Percentiles rank a stretch among this genome's conserved stretches.
Evolutionary conservation across 176 grass and related monocot species (phyloP).

Genomic region (Musa schizocarpa): DNA sequence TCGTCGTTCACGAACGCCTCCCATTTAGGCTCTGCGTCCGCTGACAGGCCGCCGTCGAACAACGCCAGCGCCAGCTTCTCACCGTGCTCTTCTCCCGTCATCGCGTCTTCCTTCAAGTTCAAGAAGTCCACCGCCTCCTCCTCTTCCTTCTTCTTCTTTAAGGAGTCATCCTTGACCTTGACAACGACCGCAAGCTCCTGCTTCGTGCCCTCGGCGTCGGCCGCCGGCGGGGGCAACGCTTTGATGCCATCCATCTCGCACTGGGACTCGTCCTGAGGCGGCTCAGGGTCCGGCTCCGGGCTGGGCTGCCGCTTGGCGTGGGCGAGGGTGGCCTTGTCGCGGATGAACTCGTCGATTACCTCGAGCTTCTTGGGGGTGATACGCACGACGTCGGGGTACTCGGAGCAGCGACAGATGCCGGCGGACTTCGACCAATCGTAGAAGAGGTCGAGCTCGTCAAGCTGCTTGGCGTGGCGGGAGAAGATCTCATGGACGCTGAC

Average conservation of each 20-base stretch:
- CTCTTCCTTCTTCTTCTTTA: background rate
- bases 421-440: conserved; percentile 53
- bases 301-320: background rate
- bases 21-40: conserved; percentile 19
- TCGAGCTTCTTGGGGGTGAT: conserved; percentile 61
- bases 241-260: background rate
- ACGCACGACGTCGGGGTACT: conserved; percentile 54
- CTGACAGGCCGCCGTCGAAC: conserved; percentile 27
- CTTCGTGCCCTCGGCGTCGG: background rate
- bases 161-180: background rate
- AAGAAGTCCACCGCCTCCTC: conserved; percentile 37
- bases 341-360: conserved; percentile 76
- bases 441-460: conserved; percentile 57
- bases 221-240: background rate
- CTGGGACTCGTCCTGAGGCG: background rate
- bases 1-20: conserved; percentile 30
- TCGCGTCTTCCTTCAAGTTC: conserved; percentile 45
- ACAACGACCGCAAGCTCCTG: background rate
- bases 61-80: conserved; percentile 42
- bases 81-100: conserved; percentile 42
- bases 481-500: conserved; percentile 44
- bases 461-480: conserved; percentile 36
- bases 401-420: conserved; percentile 47
- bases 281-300: background rate
- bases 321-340: conserved; percentile 24